A percentile compares a stretch with the other conserved stretches of the same genome.
Conservation (phyloP, 2,329 filamentous ascomycete species). For the Cladosporium sp. region DNA sequence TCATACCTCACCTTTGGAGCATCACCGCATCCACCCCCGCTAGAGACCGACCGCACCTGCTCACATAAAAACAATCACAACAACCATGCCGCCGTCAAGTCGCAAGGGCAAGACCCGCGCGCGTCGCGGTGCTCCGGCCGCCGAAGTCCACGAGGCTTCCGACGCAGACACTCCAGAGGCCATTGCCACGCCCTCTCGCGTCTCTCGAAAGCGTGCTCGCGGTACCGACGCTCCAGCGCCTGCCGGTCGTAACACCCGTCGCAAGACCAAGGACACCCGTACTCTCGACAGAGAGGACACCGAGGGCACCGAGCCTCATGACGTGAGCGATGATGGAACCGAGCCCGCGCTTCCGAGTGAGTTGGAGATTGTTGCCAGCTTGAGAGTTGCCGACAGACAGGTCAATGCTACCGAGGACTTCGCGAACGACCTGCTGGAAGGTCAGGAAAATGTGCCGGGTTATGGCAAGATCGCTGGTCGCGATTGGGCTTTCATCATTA, state of each 20-base stretch:
- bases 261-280: constrained; percentile 32
- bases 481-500: constrained; percentile 82
- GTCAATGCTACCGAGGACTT: constrained; percentile 57
- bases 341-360: constrained; percentile 36
- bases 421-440: constrained; percentile 47
- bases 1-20: neutral
- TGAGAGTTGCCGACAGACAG: constrained; percentile 43
- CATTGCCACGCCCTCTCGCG: constrained; percentile 45
- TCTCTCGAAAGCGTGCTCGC: constrained; percentile 42
- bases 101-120: constrained; percentile 32
- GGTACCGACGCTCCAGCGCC: constrained; percentile 27
- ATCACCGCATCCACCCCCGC: neutral
- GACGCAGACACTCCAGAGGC: constrained; percentile 44
- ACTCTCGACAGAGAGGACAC: constrained; percentile 31
- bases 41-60: neutral
- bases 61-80: neutral
- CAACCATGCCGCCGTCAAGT: constrained; percentile 29
- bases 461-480: constrained; percentile 79
- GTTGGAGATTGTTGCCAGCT: constrained; percentile 39
- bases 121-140: constrained; percentile 24
- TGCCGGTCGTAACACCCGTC: constrained; percentile 27
- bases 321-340: constrained; percentile 35
- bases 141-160: constrained; percentile 29
- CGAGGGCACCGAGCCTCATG: constrained; percentile 36
- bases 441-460: constrained; percentile 49